Evolutionary conservation across 1,284 basidiomycete genomes (phyloP).

Genomic region (Cutaneotrichosporon sp.): DNA sequence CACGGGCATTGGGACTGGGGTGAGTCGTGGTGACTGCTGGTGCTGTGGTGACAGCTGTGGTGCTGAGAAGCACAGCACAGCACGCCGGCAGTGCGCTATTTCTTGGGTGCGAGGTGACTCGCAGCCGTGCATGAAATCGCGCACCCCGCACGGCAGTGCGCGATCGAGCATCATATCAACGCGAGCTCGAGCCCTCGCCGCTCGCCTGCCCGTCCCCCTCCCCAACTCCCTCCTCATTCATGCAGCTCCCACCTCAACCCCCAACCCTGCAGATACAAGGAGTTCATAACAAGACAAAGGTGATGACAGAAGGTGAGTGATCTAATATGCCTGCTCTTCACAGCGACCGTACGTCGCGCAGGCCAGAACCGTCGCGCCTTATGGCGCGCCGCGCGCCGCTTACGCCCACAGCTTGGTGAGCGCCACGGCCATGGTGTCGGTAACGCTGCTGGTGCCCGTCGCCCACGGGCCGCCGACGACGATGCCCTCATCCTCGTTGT

Average conservation of each 20-base stretch:
- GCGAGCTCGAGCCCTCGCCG: no score
- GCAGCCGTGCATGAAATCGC: no score
- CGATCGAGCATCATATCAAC: no score
- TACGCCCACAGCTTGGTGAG: constrained; percentile 14
- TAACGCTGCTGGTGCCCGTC: background rate
- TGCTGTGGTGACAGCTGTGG: no score
- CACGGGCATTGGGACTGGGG: no score
- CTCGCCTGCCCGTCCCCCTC: no score
- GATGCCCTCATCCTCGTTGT: background rate
- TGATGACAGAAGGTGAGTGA: background rate
- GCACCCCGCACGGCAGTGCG: no score
- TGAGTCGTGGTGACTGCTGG: no score
- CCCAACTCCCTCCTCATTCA: background rate
- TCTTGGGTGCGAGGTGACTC: no score
- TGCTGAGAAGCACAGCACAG: no score
- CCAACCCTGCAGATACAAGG: background rate
- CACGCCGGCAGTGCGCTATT: no score
- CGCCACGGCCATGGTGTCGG: background rate
- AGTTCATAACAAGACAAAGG: constrained; percentile 2
- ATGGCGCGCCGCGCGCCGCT: background rate
- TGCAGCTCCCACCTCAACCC: background rate
- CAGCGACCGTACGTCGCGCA: no score
- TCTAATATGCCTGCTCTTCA: background rate
- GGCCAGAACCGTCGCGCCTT: background rate
- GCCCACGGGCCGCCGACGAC: constrained; percentile 6